Percentiles rank a stretch among this genome's conserved stretches.
Evolutionary conservation across 257 asterid genomes (phyloP).

Genomic region (Petrea volubilis): DNA sequence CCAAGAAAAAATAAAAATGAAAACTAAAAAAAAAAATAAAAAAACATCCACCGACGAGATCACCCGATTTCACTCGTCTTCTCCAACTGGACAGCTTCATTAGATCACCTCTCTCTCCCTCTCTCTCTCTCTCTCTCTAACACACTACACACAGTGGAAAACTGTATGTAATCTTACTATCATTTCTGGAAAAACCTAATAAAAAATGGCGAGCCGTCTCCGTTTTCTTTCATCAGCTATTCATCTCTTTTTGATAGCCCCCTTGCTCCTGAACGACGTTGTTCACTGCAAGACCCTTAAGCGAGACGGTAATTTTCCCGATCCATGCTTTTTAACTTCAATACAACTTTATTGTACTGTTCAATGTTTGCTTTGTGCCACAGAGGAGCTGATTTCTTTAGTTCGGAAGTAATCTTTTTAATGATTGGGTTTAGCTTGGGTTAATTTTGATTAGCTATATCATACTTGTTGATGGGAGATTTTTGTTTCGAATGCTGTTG

Average conservation of each 20-base stretch:
- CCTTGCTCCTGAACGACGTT: constrained; percentile 46
- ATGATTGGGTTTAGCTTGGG: constrained; percentile 18
- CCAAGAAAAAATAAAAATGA: background rate
- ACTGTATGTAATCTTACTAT: constrained; percentile 29
- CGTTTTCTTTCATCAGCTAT: constrained; percentile 17
- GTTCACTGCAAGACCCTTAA: constrained; percentile 81
- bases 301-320: constrained; percentile 68
- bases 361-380: constrained; percentile 14
- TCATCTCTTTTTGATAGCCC: constrained; percentile 28
- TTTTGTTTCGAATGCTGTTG: constrained; percentile 6
- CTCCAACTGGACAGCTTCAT: constrained; percentile 20
- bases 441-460: background rate
- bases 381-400: constrained; percentile 16
- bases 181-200: constrained; percentile 21
- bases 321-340: background rate
- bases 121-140: no score
- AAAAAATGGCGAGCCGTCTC: constrained; percentile 33
- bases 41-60: constrained; percentile 39
- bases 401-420: constrained; percentile 4
- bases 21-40: background rate
- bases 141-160: constrained; percentile 25
- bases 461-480: background rate
- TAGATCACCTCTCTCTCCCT: constrained; percentile 24
- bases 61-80: constrained; percentile 34
- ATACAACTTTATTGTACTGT: background rate